phyloP scores from a whole-genome alignment of 2,329 filamentous ascomycete species.

The Talaromyces sp. region DNA sequence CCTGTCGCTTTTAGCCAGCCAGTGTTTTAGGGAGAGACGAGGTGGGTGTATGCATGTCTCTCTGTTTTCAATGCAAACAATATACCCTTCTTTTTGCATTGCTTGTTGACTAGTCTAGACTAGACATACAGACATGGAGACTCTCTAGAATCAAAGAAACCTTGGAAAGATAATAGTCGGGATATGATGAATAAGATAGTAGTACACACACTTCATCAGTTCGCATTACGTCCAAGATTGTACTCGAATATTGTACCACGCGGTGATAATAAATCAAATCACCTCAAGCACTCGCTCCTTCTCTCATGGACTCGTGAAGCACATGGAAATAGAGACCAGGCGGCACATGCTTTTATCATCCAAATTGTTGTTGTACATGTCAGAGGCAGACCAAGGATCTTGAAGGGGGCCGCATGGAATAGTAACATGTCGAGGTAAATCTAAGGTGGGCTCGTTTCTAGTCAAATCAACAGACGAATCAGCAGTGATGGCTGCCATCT shows the following conservation, averaged over 20 bases:
- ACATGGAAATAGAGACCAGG: neutral
- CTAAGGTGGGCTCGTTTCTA: neutral
- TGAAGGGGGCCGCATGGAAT: too few relatives aligned
- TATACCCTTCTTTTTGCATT: slow-evolving; percentile 1
- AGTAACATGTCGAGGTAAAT: neutral
- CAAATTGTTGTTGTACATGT: neutral
- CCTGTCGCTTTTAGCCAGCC: neutral
- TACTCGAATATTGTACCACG: too few relatives aligned
- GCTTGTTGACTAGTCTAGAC: neutral
- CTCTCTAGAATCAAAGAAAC: too few relatives aligned
- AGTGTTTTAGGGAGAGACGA: neutral
- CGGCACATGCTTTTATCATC: neutral
- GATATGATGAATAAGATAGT: too few relatives aligned
- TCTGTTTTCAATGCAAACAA: neutral
- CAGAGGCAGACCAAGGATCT: neutral
- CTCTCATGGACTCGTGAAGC: neutral
- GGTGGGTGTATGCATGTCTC: neutral
- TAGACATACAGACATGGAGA: neutral
- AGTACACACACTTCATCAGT: neutral
- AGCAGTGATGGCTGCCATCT: neutral
- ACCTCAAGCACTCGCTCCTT: neutral
- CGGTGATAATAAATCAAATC: neutral
- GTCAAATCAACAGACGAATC: neutral
- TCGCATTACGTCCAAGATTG: too few relatives aligned
- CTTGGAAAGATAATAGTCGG: too few relatives aligned